phyloP scores from a whole-genome alignment of 805 yeast species.

The Barnettozyma populi region DNA sequence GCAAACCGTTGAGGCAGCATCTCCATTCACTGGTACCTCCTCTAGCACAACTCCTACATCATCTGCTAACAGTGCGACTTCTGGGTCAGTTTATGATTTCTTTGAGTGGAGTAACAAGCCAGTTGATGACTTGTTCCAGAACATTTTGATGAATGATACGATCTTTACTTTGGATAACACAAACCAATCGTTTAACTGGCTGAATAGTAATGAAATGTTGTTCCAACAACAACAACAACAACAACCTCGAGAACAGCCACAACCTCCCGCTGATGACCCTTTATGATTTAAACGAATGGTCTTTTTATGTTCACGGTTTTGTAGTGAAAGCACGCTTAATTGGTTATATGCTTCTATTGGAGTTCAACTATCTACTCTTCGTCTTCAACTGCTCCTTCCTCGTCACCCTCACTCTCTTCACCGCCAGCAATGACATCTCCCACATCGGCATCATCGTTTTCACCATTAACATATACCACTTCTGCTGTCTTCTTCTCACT shows the following conservation, averaged over 20 bases:
- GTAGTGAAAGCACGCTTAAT: not conserved
- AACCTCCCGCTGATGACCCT: not conserved
- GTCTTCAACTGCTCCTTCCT: slow-evolving; percentile 22
- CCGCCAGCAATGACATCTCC: slow-evolving; percentile 23
- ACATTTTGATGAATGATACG: slow-evolving; percentile 10
- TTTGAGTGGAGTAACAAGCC: slow-evolving; percentile 14
- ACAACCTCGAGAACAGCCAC: not conserved
- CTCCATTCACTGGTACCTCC: not conserved
- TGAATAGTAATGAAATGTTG: not conserved
- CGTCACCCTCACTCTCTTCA: slow-evolving; percentile 25
- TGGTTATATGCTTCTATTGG: not conserved
- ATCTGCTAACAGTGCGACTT: not conserved
- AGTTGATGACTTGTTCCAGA: slow-evolving; percentile 13
- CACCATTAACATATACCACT: slow-evolving; percentile 36
- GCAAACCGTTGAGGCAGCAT: not conserved
- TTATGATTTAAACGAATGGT: not conserved
- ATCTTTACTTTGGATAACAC: slow-evolving; percentile 7
- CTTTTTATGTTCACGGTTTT: not conserved
- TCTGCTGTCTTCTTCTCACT: slow-evolving; percentile 23
- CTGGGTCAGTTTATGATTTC: slow-evolving; percentile 3
- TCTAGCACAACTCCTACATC: not conserved
- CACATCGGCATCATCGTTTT: slow-evolving; percentile 38
- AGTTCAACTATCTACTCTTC: slow-evolving; percentile 3
- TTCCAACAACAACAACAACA: not conserved
- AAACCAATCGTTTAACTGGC: slow-evolving; percentile 8